phyloP scores from a whole-genome alignment of 208 protist genomes.

The Leptomonas seymouri region DNA sequence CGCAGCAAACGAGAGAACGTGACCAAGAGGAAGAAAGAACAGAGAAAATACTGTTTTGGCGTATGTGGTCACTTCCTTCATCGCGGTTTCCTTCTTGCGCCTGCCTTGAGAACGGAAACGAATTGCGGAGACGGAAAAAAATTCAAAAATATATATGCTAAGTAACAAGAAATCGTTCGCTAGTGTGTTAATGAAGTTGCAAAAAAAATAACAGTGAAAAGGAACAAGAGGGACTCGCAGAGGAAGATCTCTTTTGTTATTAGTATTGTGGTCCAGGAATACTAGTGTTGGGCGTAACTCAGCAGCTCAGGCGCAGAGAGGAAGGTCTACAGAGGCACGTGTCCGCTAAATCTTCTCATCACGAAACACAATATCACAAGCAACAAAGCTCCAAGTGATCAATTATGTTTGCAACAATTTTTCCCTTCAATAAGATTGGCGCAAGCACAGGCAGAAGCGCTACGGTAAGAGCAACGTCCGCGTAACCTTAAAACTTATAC shows the following conservation, averaged over 20 bases:
- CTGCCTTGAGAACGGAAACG: too few relatives aligned
- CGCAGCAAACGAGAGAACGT: too few relatives aligned
- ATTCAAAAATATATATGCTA: slow-evolving; percentile 1
- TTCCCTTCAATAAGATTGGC: neutral
- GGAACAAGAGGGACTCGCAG: neutral
- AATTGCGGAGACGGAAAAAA: neutral
- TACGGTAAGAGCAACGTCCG: neutral
- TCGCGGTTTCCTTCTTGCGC: too few relatives aligned
- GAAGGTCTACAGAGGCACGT: neutral
- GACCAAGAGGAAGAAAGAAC: too few relatives aligned
- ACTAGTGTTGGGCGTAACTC: neutral
- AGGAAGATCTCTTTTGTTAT: neutral
- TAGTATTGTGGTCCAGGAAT: neutral
- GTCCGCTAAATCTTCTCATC: neutral
- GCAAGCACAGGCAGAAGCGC: too few relatives aligned
- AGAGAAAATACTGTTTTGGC: too few relatives aligned
- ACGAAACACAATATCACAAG: neutral
- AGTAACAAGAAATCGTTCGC: slow-evolving; percentile 8
- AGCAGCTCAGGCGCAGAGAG: neutral
- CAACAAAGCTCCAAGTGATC: neutral
- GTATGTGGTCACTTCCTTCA: too few relatives aligned
- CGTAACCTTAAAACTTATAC: slow-evolving; percentile 70
- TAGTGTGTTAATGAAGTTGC: slow-evolving; percentile 11
- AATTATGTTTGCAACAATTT: neutral
- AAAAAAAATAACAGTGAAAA: slow-evolving; percentile 9